phyloP scores from a whole-genome alignment of 495 filamentous ascomycete genomes.

The Bathelium albidoporum region DNA sequence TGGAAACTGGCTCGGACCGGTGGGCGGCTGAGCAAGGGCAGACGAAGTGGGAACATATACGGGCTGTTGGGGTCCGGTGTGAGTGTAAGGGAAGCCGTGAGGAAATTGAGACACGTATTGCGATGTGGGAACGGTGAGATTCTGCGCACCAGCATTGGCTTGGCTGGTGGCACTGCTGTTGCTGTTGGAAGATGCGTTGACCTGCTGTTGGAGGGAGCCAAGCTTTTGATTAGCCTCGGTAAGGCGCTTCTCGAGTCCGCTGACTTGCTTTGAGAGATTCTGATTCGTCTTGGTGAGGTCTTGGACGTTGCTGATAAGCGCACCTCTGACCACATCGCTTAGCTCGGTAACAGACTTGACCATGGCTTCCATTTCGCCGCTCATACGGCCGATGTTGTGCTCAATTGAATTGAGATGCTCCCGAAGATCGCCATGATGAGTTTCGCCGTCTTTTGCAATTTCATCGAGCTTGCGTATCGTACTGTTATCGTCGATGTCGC shows the following conservation, averaged over 20 bases:
- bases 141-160: neutral
- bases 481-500: neutral
- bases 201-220: constrained; percentile 10
- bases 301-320: neutral
- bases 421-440: constrained; percentile 15
- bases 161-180: neutral
- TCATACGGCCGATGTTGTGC: constrained; percentile 3
- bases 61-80: neutral
- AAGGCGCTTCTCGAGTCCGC: neutral
- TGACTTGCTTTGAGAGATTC: neutral
- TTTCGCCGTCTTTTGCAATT: constrained; percentile 6
- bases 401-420: constrained; percentile 9
- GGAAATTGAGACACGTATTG: neutral
- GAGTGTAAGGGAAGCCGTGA: neutral
- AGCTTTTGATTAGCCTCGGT: constrained; percentile 11
- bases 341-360: neutral
- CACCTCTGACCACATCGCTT: neutral
- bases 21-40: neutral
- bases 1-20: neutral
- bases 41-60: neutral
- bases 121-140: neutral
- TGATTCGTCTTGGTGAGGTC: neutral
- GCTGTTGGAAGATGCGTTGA: neutral
- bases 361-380: constrained; percentile 6
- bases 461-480: constrained; percentile 9